phyloP scores from a whole-genome alignment of 2,329 filamentous ascomycete genomes.

The Ophiostoma himal-ulmi region DNA sequence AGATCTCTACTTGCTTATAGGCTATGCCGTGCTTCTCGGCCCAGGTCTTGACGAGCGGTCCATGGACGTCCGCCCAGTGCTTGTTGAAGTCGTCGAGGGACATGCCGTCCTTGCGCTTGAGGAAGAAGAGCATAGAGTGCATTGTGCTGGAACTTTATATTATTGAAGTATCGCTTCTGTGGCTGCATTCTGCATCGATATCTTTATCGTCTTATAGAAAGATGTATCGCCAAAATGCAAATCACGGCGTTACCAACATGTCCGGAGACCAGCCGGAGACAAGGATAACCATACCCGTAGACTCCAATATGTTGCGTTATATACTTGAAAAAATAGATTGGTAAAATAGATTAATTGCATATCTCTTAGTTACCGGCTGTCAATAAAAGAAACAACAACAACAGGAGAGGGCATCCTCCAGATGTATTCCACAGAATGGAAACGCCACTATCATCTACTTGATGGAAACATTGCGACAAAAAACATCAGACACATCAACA shows the following conservation, averaged over 20 bases:
- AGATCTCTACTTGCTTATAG: conserved; percentile 31
- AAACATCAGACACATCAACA: neutral
- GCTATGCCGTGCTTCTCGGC: conserved; percentile 32
- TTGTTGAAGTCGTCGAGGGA: conserved; percentile 33
- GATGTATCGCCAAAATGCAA: too few relatives aligned
- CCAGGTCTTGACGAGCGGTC: conserved; percentile 33
- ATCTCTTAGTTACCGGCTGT: too few relatives aligned
- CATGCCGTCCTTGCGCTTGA: conserved; percentile 28
- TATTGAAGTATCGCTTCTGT: too few relatives aligned
- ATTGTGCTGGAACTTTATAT: neutral
- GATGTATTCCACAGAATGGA: neutral
- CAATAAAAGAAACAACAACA: neutral
- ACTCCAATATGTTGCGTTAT: neutral
- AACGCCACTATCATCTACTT: conserved; percentile 4
- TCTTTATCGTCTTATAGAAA: too few relatives aligned
- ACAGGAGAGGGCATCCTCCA: conserved; percentile 11
- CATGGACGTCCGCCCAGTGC: conserved; percentile 34
- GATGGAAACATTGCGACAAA: neutral
- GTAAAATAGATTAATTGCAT: too few relatives aligned
- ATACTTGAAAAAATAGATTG: too few relatives aligned
- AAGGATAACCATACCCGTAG: neutral
- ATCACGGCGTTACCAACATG: neutral
- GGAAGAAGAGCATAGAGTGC: conserved; percentile 19
- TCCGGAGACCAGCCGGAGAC: conserved; percentile 1
- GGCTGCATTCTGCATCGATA: too few relatives aligned